These are phyloP conservation scores for Dispira simplex DNA, from an alignment of 192 early-diverging fungal genomes.

Conservation along the genomic window DNA sequence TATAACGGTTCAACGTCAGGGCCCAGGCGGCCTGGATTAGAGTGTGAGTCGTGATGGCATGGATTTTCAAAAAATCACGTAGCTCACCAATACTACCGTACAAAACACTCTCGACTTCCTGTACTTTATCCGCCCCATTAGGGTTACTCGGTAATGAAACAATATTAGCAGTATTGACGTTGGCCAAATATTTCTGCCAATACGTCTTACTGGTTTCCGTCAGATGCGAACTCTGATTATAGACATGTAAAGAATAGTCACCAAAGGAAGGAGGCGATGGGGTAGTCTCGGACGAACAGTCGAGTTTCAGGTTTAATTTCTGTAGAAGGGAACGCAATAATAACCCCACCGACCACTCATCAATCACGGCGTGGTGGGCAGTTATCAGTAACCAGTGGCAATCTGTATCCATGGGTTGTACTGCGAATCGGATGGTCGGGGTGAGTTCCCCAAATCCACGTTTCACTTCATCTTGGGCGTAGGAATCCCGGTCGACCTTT, in stretches of 20 bases:
- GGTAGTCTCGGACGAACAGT: neutral
- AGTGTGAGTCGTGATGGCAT: neutral
- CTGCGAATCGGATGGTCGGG: too few relatives aligned
- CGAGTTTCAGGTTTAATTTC: neutral
- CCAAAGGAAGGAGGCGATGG: neutral
- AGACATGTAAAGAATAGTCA: neutral
- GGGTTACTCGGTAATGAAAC: neutral
- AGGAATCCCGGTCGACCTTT: too few relatives aligned
- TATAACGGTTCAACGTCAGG: neutral
- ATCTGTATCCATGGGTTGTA: too few relatives aligned
- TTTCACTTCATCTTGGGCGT: too few relatives aligned
- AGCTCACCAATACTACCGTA: neutral
- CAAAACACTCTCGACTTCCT: neutral
- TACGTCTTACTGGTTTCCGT: neutral
- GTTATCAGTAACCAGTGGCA: neutral
- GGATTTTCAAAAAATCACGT: neutral
- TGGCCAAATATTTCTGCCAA: neutral
- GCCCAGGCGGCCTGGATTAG: constrained; percentile 1
- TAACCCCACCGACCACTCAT: neutral
- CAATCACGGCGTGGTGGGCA: neutral
- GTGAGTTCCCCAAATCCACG: too few relatives aligned
- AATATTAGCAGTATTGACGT: neutral
- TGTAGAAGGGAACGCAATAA: neutral
- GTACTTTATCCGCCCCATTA: neutral
- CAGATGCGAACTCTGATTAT: too few relatives aligned